These are phyloP conservation scores for Fusarium globosum DNA, from an alignment of 2,329 filamentous ascomycete genomes.

Conservation along the genomic window DNA sequence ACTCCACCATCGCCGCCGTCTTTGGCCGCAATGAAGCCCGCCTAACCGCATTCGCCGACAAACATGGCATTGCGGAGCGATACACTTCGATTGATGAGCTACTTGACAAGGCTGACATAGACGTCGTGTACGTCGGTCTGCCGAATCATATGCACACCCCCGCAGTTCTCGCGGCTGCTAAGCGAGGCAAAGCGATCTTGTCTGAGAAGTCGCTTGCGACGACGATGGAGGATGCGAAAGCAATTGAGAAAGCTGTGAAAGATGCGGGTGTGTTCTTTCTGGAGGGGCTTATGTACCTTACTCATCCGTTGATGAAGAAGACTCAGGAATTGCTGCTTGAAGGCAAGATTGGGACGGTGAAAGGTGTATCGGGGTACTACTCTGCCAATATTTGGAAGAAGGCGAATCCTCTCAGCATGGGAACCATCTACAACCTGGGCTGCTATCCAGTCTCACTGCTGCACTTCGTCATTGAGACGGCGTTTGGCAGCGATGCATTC, in stretches of 20 bases:
- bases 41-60: neutral
- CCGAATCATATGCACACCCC: constrained; percentile 25
- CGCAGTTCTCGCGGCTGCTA: constrained; percentile 14
- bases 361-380: constrained; percentile 8
- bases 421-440: neutral
- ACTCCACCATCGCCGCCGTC: constrained; percentile 8
- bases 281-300: constrained; percentile 11
- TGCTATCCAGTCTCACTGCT: constrained; percentile 13
- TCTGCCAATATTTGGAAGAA: constrained; percentile 21
- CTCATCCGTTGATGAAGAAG: constrained; percentile 8
- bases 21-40: constrained; percentile 12
- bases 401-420: constrained; percentile 15
- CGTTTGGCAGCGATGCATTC: neutral
- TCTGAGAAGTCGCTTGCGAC: constrained; percentile 17
- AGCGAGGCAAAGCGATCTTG: constrained; percentile 16
- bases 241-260: neutral
- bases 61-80: constrained; percentile 3
- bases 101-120: constrained; percentile 1
- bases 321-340: constrained; percentile 1
- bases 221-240: neutral
- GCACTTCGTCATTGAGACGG: neutral
- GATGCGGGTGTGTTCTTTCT: constrained; percentile 1
- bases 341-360: neutral
- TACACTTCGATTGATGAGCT: constrained; percentile 7
- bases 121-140: constrained; percentile 16